Conservation (phyloP, 495 filamentous ascomycete genomes). For the Aspergillus heteromorphus region DNA sequence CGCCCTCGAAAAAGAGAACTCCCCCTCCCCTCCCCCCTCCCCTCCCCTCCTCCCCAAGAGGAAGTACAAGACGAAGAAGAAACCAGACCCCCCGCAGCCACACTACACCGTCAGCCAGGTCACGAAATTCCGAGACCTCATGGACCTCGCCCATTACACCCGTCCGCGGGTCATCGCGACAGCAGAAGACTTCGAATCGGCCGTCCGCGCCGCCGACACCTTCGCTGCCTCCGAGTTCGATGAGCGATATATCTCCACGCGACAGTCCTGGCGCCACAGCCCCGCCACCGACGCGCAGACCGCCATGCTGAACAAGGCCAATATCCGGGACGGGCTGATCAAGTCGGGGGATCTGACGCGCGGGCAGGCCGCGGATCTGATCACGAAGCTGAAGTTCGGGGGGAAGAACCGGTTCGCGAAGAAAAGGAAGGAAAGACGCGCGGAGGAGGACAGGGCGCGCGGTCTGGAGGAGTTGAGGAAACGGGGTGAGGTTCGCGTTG, state of each 20-base stretch:
- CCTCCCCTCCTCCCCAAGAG: no score
- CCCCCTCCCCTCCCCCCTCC: no score
- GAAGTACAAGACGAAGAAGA: neutral
- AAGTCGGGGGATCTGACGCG: slow-evolving; percentile 57
- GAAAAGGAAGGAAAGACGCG: slow-evolving; percentile 32
- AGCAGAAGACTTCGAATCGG: slow-evolving; percentile 57
- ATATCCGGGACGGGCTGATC: slow-evolving; percentile 50
- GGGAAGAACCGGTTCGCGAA: slow-evolving; percentile 64
- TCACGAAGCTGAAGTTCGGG: slow-evolving; percentile 83
- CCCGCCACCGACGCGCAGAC: slow-evolving; percentile 68
- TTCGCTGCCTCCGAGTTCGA: slow-evolving; percentile 64
- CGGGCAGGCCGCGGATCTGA: slow-evolving; percentile 84
- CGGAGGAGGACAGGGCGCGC: slow-evolving; percentile 29
- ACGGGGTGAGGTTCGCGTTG: slow-evolving; percentile 55
- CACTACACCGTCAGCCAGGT: slow-evolving; percentile 30
- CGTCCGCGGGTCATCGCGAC: slow-evolving; percentile 60
- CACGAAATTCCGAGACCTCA: slow-evolving; percentile 23
- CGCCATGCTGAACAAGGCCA: slow-evolving; percentile 62
- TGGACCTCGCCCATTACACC: slow-evolving; percentile 40
- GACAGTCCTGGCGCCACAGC: slow-evolving; percentile 59
- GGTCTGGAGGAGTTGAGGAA: slow-evolving; percentile 29
- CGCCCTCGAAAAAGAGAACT: slow-evolving; percentile 49
- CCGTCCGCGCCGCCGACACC: slow-evolving; percentile 77
- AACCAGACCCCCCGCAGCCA: neutral
- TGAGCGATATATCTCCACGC: slow-evolving; percentile 48